Evolutionary conservation across 2,329 filamentous ascomycete genomes (phyloP).

Genomic region (Cladophialophora carrionii): DNA sequence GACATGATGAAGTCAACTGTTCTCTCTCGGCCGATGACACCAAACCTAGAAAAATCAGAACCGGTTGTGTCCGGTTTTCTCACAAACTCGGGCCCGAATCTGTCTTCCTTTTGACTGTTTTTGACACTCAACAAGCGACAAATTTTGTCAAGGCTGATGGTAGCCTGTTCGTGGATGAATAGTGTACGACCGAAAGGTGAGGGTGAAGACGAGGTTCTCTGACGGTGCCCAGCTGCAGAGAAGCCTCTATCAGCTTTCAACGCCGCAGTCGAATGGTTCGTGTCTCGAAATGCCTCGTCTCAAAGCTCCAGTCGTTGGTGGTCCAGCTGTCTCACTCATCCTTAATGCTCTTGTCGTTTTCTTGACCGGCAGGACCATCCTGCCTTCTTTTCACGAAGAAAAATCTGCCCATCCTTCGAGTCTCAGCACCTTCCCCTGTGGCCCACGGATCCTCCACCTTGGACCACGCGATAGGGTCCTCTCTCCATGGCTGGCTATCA

Average conservation of each 20-base stretch:
- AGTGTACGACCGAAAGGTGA: background rate
- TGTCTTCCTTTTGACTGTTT: background rate
- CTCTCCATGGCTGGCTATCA: slow-evolving; percentile 30
- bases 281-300: background rate
- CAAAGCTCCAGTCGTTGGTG: background rate
- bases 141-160: background rate
- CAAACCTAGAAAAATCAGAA: slow-evolving; percentile 1
- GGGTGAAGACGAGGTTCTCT: background rate
- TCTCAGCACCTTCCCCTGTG: slow-evolving; percentile 63
- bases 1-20: background rate
- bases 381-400: slow-evolving; percentile 68
- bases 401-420: slow-evolving; percentile 70
- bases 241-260: background rate
- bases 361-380: background rate
- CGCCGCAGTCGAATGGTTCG: background rate
- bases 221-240: background rate
- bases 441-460: slow-evolving; percentile 65
- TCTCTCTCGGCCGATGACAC: background rate
- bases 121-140: background rate
- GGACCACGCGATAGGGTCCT: slow-evolving; percentile 36
- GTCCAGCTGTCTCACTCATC: background rate
- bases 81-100: background rate
- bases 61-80: background rate
- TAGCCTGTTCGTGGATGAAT: background rate
- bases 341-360: slow-evolving; percentile 8